Evolutionary conservation across 202 grass and related monocot species (phyloP).

Genomic region (Sporobolus alterniflorus): DNA sequence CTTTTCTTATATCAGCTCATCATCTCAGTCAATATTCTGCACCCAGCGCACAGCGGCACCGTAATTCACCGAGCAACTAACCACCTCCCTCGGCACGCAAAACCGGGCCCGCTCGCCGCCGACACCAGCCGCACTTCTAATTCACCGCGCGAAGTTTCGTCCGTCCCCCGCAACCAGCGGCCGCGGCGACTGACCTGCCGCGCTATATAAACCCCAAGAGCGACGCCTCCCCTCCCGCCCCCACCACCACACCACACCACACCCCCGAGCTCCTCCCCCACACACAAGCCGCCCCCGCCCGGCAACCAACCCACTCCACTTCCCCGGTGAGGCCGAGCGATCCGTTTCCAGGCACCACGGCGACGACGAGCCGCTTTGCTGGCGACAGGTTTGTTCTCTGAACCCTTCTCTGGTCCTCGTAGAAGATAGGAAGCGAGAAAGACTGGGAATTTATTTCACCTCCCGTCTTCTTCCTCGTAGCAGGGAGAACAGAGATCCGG

Average conservation of each 20-base stretch:
- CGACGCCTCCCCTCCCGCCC: constrained; percentile 32
- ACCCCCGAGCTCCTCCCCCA: too few relatives aligned
- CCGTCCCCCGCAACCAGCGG: neutral
- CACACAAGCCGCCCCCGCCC: neutral
- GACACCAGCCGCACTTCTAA: neutral
- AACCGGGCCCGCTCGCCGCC: neutral
- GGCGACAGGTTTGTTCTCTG: constrained; percentile 52
- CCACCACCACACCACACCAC: neutral
- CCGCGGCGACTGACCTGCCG: neutral
- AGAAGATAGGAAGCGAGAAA: constrained; percentile 15
- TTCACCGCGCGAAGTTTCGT: constrained; percentile 22
- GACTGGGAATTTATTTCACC: constrained; percentile 7
- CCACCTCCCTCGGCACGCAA: neutral
- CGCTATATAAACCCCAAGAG: constrained; percentile 62
- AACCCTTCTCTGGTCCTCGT: constrained; percentile 20
- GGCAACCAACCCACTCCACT: constrained; percentile 40
- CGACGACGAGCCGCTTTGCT: constrained; percentile 2
- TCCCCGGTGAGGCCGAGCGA: constrained; percentile 85
- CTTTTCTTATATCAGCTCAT: neutral
- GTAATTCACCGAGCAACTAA: neutral
- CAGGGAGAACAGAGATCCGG: constrained; percentile 67
- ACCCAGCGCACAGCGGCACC: neutral
- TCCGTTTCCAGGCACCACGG: constrained; percentile 6
- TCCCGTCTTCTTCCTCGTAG: constrained; percentile 11
- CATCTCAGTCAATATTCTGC: too few relatives aligned